These are phyloP conservation scores for Cyberlindnera samutprakarnensis DNA, from an alignment of 805 yeast species.

Conservation along the genomic window DNA sequence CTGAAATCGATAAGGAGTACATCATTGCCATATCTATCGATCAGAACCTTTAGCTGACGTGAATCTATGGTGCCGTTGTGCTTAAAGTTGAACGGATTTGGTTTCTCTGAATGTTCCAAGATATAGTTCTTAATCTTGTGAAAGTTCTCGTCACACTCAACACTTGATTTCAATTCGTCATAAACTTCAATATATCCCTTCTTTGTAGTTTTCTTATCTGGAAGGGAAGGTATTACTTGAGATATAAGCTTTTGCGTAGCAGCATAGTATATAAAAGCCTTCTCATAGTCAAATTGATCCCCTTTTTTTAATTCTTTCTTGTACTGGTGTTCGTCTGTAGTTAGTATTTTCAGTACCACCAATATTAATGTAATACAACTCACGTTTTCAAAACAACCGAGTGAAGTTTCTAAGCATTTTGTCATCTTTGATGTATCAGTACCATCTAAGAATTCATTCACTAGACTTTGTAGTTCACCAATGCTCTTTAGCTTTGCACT, in stretches of 20 bases:
- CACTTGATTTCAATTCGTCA: slow-evolving; percentile 1
- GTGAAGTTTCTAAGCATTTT: slow-evolving; percentile 5
- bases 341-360: background rate
- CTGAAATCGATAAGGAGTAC: slow-evolving; percentile 70
- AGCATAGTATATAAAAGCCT: slow-evolving; percentile 11
- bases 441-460: slow-evolving; percentile 6
- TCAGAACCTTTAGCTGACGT: slow-evolving; percentile 7
- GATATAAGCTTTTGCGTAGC: slow-evolving; percentile 4
- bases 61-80: slow-evolving; percentile 11
- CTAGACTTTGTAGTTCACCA: slow-evolving; percentile 6
- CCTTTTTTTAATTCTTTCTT: slow-evolving; percentile 8
- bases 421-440: slow-evolving; percentile 2
- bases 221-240: slow-evolving; percentile 5
- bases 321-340: slow-evolving; percentile 4
- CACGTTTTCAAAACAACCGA: slow-evolving; percentile 13
- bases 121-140: slow-evolving; percentile 3
- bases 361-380: slow-evolving; percentile 3
- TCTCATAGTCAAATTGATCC: slow-evolving; percentile 8
- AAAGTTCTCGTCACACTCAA: slow-evolving; percentile 4
- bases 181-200: slow-evolving; percentile 2
- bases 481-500: slow-evolving; percentile 6
- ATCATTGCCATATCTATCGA: slow-evolving; percentile 11
- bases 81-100: slow-evolving; percentile 9
- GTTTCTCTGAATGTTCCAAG: slow-evolving; percentile 1
- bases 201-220: background rate